Percentiles rank a stretch among this genome's conserved stretches.
Conservation (phyloP, 805 yeast genomes). For the Alloascoidea africana region DNA sequence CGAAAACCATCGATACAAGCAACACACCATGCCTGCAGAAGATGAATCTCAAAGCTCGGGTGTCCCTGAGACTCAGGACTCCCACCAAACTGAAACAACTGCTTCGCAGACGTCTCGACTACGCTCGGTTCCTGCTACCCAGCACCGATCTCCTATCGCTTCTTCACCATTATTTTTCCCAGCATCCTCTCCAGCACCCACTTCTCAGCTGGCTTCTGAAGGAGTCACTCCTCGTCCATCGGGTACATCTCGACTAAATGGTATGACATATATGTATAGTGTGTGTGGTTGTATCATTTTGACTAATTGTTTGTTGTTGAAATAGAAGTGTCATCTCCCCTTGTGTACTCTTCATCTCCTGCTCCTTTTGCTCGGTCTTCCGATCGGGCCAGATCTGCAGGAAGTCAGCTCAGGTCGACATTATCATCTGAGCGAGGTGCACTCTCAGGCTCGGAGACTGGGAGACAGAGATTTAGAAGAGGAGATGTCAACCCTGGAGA, state of each 20-base stretch:
- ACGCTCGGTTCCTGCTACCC: constrained; percentile 2
- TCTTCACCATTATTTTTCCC: constrained; percentile 21
- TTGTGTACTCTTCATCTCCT: constrained; percentile 25
- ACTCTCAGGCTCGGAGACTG: constrained; percentile 13
- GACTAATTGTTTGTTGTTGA: constrained; percentile 6
- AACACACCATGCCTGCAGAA: too few species aligned
- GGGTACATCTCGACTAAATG: constrained; percentile 9
- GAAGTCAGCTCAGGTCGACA: constrained; percentile 5
- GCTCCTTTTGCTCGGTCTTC: constrained; percentile 11
- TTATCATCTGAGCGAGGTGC: constrained; percentile 13
- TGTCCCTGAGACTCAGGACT: too few species aligned
- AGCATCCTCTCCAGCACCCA: constrained; percentile 10
- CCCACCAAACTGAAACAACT: too few species aligned
- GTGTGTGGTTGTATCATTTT: constrained; percentile 3
- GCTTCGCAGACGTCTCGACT: too few species aligned
- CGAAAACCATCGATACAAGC: too few species aligned
- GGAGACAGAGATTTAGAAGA: constrained; percentile 32
- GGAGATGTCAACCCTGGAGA: constrained; percentile 71
- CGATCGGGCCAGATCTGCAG: constrained; percentile 4
- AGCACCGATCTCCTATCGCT: constrained; percentile 3
- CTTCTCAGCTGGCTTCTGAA: constrained; percentile 11
- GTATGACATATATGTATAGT: background rate
- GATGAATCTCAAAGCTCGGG: too few species aligned
- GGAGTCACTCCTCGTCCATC: constrained; percentile 14
- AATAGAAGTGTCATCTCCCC: constrained; percentile 27